Conservation (phyloP, 768 basidiomycete genomes). For the Hericium coralloides region DNA sequence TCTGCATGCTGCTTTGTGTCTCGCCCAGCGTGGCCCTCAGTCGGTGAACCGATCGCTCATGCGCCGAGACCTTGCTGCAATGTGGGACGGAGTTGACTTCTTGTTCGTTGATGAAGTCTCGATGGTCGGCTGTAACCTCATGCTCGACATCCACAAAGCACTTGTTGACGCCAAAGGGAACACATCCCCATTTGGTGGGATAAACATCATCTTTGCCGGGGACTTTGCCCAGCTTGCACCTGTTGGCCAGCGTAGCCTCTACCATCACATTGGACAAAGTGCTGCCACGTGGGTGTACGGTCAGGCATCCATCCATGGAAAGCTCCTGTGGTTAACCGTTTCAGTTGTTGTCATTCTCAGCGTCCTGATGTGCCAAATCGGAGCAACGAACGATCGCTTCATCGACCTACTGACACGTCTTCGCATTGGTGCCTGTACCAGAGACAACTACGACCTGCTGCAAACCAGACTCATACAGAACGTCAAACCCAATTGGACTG, state of each 20-base stretch:
- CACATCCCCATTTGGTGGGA: conserved; percentile 23
- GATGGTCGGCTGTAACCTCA: conserved; percentile 27
- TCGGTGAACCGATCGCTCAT: conserved; percentile 1
- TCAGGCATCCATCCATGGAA: background rate
- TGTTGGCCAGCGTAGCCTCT: background rate
- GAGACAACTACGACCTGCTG: conserved; percentile 3
- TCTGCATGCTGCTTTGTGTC: conserved; percentile 24
- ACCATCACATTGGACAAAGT: background rate
- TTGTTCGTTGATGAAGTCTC: conserved; percentile 32
- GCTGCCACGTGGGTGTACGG: too few relatives aligned
- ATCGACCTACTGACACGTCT: background rate
- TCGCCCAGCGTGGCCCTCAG: background rate
- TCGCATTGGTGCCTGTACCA: background rate
- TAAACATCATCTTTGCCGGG: conserved; percentile 20
- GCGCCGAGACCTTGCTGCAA: conserved; percentile 13
- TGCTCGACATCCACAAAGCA: conserved; percentile 25
- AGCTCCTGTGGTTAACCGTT: background rate
- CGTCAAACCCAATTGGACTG: background rate
- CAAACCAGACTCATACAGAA: background rate
- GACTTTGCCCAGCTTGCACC: background rate
- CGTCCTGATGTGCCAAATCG: background rate
- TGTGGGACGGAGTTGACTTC: conserved; percentile 33
- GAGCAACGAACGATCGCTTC: background rate
- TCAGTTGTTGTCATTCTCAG: background rate
- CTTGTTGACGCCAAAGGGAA: conserved; percentile 25